Evolutionary conservation across 2,329 filamentous ascomycete genomes (phyloP), one percentile per base, ranked within the genome.

Genomic region (Neonectria magnoliae): DNA sequence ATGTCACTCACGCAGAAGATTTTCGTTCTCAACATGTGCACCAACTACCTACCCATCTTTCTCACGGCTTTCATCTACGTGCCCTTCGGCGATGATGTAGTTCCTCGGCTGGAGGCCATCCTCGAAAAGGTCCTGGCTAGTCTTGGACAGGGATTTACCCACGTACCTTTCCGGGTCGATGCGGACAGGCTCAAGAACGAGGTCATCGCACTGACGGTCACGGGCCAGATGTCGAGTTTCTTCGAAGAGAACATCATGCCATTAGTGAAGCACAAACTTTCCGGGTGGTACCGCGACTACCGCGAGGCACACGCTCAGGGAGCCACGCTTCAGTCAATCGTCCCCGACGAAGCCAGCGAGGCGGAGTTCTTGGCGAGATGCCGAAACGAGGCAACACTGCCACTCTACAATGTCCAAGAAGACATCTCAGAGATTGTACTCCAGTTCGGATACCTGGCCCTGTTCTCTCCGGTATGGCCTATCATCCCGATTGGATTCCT

Each of bases 21-120:
- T 8, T 93, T 94, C 64, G 84, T 93, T 36, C 85, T 94, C 75
- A 92, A 91, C 81, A 93, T 93, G 80, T 92, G 94, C 78, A 93
- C 91, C 13, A 91, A 92, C 4, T 94, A 94, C 74, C 83, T 93
- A 1, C 91, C 91, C 1, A 91, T 93, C 50, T 85, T 93, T 66
- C 81, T 94, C 7, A 94, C 91, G 0, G 91, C 92, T 0, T 94
- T 94, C 72, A 86, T 94, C 56, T 94, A 94, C 73, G 89, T 94
- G 2, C 92, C 92, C 0, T 92, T 93, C 67, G 91, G 90, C 29
- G 84, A 85, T 48, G 77, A 87, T 18, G 86, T 93, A 2, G 87
- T 93, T 0, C 91, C 91, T 0, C 87, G 88, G 70, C 83, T 93
- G 0, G 87, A 92, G 68, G 71, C 87, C 22, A 84, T 91, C 67